Evolutionary conservation across 768 basidiomycete genomes (phyloP).

Genomic region (Tulasnella sp.): DNA sequence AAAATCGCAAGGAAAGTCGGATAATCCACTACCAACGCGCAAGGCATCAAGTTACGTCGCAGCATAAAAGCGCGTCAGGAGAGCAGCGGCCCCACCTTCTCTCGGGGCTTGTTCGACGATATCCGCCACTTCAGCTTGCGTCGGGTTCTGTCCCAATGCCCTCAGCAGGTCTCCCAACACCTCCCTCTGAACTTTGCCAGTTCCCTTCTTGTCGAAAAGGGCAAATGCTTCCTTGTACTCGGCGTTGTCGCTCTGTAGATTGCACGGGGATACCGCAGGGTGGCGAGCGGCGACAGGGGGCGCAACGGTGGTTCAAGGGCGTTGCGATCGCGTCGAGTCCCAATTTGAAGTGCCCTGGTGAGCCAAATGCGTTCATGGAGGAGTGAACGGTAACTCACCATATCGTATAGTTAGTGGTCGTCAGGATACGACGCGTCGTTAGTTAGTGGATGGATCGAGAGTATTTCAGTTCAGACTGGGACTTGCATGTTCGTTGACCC

Average conservation of each 20-base stretch:
- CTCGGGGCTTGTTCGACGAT: constrained; percentile 64
- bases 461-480: not conserved
- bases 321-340: not conserved
- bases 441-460: not conserved
- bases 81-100: constrained; percentile 50
- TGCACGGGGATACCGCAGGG: not conserved
- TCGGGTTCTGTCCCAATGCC: constrained; percentile 97
- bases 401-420: not conserved
- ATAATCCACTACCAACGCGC: constrained; percentile 65
- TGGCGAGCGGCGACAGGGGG: not conserved
- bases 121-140: constrained; percentile 90
- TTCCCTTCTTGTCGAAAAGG: constrained; percentile 95
- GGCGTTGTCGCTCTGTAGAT: constrained; percentile 30
- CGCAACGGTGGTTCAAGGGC: not conserved
- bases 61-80: not conserved
- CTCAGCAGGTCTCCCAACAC: constrained; percentile 87
- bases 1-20: constrained; percentile 84
- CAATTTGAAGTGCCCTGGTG: not conserved
- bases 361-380: not conserved
- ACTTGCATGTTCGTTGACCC: not conserved
- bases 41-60: not conserved
- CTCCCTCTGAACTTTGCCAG: constrained; percentile 79
- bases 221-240: constrained; percentile 98
- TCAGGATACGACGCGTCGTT: not conserved
- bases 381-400: not conserved